Conservation (phyloP, 78 protist genomes). For the slime mould (Dictyostelium discoideum) region DNA sequence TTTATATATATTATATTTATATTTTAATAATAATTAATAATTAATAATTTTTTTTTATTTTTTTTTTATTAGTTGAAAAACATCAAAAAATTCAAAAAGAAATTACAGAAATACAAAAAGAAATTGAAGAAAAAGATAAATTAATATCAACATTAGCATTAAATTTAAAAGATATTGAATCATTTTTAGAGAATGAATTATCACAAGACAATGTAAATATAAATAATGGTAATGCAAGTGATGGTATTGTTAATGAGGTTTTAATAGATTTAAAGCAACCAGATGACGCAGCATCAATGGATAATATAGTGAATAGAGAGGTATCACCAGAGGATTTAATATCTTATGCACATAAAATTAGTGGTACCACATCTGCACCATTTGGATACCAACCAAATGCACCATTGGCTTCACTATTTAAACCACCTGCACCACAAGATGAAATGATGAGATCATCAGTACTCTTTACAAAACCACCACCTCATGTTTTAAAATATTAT, state of each 20-base stretch:
- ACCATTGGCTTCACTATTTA: constrained; percentile 36
- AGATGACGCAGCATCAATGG: not conserved
- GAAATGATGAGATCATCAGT: constrained; percentile 73
- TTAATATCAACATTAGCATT: constrained; percentile 33
- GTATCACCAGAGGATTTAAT: constrained; percentile 64
- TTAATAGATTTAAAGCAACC: not conserved
- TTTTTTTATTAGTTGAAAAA: not conserved
- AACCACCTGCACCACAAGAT: constrained; percentile 80
- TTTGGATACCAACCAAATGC: constrained; percentile 57
- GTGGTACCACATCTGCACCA: constrained; percentile 71
- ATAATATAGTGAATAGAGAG: not conserved
- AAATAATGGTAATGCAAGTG: not conserved
- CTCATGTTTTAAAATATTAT: constrained; percentile 37
- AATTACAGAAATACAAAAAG: constrained; percentile 34
- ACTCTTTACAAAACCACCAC: constrained; percentile 39
- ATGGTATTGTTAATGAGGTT: not conserved
- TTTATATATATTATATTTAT: not conserved
- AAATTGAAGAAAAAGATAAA: constrained; percentile 62
- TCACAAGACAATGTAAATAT: constrained; percentile 19
- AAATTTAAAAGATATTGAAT: constrained; percentile 45
- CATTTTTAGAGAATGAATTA: constrained; percentile 39
- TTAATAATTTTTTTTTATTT: not conserved
- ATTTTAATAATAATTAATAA: not conserved
- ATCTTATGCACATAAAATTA: constrained; percentile 74
- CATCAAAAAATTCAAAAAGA: constrained; percentile 45